Evolutionary conservation across 352 stramenopile species (phyloP).

Genomic region (Aphanomyces astaci): DNA sequence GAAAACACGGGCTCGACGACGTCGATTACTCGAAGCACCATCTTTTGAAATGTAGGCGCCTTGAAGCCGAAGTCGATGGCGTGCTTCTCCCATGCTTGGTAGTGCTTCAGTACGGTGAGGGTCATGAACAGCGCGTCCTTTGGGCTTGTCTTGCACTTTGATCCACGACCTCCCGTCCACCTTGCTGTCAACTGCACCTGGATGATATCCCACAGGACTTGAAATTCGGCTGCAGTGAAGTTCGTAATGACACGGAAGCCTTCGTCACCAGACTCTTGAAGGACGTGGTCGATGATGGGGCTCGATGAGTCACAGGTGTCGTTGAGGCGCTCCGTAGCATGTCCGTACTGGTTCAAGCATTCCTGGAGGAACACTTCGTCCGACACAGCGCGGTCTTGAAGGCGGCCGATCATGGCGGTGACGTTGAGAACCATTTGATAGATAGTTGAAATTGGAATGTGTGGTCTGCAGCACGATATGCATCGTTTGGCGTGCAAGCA

Average conservation of each 20-base stretch:
- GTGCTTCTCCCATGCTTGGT: constrained; percentile 6
- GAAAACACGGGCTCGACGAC: background rate
- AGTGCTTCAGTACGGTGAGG: constrained; percentile 13
- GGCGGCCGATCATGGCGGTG: too few species aligned
- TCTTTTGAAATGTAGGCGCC: background rate
- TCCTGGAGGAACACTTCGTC: too few species aligned
- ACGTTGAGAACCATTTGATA: too few species aligned
- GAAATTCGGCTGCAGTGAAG: constrained; percentile 4
- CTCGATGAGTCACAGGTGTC: too few species aligned
- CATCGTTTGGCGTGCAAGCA: too few species aligned
- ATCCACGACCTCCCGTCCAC: background rate
- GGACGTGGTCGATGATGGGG: too few species aligned
- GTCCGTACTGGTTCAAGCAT: too few species aligned
- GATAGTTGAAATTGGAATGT: too few species aligned
- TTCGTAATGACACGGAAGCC: background rate
- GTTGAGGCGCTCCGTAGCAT: too few species aligned
- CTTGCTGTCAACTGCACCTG: background rate
- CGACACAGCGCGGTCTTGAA: too few species aligned
- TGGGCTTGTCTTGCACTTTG: background rate
- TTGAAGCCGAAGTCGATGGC: constrained; percentile 13
- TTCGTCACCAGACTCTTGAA: too few species aligned
- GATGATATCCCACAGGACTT: background rate
- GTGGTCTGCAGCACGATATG: too few species aligned
- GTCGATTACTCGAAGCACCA: constrained; percentile 2
- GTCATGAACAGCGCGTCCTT: constrained; percentile 20